Evolutionary conservation across 805 yeast species (phyloP).

Genomic region (Saccharomyces eubayanus): DNA sequence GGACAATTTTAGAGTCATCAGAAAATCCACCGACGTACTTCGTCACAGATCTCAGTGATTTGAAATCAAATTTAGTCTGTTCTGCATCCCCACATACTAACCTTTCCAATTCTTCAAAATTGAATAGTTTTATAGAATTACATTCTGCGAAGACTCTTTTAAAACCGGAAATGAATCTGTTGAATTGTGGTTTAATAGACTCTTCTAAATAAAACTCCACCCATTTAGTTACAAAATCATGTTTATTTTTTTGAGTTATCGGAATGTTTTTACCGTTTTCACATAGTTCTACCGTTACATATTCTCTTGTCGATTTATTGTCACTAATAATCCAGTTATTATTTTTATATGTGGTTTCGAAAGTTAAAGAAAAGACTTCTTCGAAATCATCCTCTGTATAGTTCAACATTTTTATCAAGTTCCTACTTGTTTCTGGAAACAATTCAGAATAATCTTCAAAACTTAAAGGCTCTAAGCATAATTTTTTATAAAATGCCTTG

Average conservation of each 20-base stretch:
- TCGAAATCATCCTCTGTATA: conserved; percentile 39
- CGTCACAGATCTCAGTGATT: conserved; percentile 60
- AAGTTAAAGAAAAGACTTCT: conserved; percentile 46
- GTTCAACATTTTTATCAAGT: conserved; percentile 40
- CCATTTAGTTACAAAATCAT: conserved; percentile 55
- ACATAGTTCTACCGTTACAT: conserved; percentile 43
- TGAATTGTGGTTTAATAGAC: conserved; percentile 45
- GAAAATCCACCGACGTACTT: conserved; percentile 59
- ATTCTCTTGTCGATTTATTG: conserved; percentile 2
- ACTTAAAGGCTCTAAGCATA: conserved; percentile 46
- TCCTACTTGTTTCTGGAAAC: conserved; percentile 57
- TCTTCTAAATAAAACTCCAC: conserved; percentile 51
- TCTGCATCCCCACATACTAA: conserved; percentile 72
- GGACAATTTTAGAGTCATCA: conserved; percentile 35
- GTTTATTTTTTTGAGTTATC: conserved; percentile 55
- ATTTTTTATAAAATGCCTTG: conserved; percentile 61
- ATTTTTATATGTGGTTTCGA: conserved; percentile 50
- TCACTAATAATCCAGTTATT: neutral
- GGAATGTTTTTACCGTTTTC: conserved; percentile 45
- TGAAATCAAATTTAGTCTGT: conserved; percentile 44
- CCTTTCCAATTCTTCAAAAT: conserved; percentile 73
- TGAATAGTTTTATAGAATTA: conserved; percentile 68
- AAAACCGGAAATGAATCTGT: conserved; percentile 63
- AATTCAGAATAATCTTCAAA: conserved; percentile 60
- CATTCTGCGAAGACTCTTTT: conserved; percentile 62